Evolutionary conservation across 1,284 basidiomycete genomes (phyloP), one percentile per base, ranked within the genome.

Genomic region (Moesziomyces sp.): DNA sequence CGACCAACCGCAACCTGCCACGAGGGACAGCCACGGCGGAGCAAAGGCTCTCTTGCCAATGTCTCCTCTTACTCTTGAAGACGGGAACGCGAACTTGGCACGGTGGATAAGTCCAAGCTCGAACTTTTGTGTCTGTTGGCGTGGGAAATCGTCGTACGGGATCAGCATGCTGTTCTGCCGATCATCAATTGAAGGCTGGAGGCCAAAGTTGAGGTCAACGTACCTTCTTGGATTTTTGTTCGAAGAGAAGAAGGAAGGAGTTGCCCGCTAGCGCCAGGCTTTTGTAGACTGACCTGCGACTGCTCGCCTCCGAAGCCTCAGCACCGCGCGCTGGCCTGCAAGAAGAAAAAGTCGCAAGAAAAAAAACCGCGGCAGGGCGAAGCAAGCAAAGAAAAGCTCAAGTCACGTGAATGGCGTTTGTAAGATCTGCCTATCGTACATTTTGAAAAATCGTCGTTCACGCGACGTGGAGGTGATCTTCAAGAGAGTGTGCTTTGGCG

Each of bases 1-100:
- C 59, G 67, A 64, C 67, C 67, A 63, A 53, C 59, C 64, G 44
- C 60, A 42, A 7, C 24, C 55, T 56, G 42, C 55, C 59, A 67
- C 64, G 63, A 71, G 58, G 60, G 52, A 58, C 61, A 56, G 56
- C 45, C 62, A 56, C 53, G 26, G 64, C 40, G 63, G 60, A 67
- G 66, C 33, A 49, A 63, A 58, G 59, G 52, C 47, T 24, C 46
- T 48, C 19, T 45, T 45, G 40, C 61, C 66, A 58, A 64, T 55
- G 53, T 54, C 57, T 65, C 55, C 66, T 64, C 38, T 56, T 66
- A 46, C 46, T 76, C 74, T 76, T 73, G 74, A 73, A 76, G 74
- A 76, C 74, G 74, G 74, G 74, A 76, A 76, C 74, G 74, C 74
- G 74, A 76, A 64, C 68, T 68, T 71, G 69, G 74, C 74, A 76